Evolutionary conservation across 2,329 filamentous ascomycete species (phyloP).

Genomic region (Aspergillus phoenicis): DNA sequence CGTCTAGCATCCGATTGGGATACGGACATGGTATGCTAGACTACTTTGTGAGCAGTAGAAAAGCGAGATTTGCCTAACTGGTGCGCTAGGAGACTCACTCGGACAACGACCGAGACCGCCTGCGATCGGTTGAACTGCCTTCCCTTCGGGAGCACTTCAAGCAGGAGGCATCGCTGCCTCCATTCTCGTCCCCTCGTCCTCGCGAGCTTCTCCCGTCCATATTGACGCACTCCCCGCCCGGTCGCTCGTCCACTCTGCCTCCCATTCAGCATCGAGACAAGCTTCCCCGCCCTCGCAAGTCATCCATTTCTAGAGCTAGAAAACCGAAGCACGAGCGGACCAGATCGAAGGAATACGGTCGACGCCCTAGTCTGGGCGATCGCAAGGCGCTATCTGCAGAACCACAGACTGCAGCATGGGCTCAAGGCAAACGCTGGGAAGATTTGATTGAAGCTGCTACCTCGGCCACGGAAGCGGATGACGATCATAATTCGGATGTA

Average conservation of each 20-base stretch:
- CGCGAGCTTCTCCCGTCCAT: slow-evolving; percentile 82
- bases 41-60: slow-evolving; percentile 24
- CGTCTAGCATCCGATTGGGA: slow-evolving; percentile 78
- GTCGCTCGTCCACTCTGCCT: slow-evolving; percentile 83
- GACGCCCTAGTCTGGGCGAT: slow-evolving; percentile 72
- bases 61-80: slow-evolving; percentile 19
- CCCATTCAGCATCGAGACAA: slow-evolving; percentile 76
- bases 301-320: slow-evolving; percentile 75
- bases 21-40: slow-evolving; percentile 69
- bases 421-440: slow-evolving; percentile 88
- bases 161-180: slow-evolving; percentile 68
- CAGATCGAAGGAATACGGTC: slow-evolving; percentile 73
- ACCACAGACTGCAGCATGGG: slow-evolving; percentile 70
- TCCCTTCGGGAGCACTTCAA: slow-evolving; percentile 69
- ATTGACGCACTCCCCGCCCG: slow-evolving; percentile 75
- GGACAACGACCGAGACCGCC: slow-evolving; percentile 67
- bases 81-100: slow-evolving; percentile 67
- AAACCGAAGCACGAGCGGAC: slow-evolving; percentile 79
- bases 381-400: slow-evolving; percentile 86
- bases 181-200: slow-evolving; percentile 62
- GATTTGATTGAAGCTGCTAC: slow-evolving; percentile 94
- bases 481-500: slow-evolving; percentile 77
- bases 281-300: slow-evolving; percentile 74
- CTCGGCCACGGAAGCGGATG: slow-evolving; percentile 85
- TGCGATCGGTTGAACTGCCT: slow-evolving; percentile 70